Base-by-base conservation (phyloP, 345 rosid genomes). In the Lepidium sativum region DNA sequence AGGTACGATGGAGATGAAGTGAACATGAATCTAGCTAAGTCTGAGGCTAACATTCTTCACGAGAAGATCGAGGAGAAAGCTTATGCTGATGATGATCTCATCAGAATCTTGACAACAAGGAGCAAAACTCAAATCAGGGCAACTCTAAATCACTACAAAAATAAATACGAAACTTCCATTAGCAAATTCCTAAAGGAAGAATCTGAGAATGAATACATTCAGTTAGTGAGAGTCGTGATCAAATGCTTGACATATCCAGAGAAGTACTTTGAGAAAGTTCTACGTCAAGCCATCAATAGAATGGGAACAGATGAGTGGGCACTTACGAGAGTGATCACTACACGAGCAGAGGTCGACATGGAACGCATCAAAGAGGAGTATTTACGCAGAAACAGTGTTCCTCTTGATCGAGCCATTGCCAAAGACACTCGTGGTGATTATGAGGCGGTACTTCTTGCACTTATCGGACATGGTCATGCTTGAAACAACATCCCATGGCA, bases 281-380 rank as follows among this genome's bases (percentile, higher is more conserved):
- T 91, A 48, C 82, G 95, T 12, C 72, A 39, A 77, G 84, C 87
- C 68, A 91, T 88, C 80, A 86, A 85, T 67, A 83, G 70, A 75
- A 1, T 78, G 49, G 96, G 98, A 53, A 88, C 98, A 11, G 96
- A 91, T 21, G 96, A 91, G 74, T 75, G 83, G 89, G 92, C 80
- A 34, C 85, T 91, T n/a, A 83, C 92, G 10, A 71, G 98, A 60
- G n/a, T n/a, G n/a, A n/a, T n/a, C n/a, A n/a, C n/a, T n/a, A n/a
- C n/a, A n/a, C n/a, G n/a, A n/a, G n/a, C n/a, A n/a, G n/a, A n/a
- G n/a, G n/a, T n/a, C n/a, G n/a, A n/a, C n/a, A n/a, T n/a, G n/a
- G n/a, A n/a, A n/a, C n/a, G n/a, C n/a, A n/a, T n/a, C n/a, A n/a
- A n/a, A n/a, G n/a, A n/a, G n/a, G n/a, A n/a, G n/a, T n/a, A n/a